Conservation (phyloP, 352 stramenopile genomes). For the Globisporangium paddicum region DNA sequence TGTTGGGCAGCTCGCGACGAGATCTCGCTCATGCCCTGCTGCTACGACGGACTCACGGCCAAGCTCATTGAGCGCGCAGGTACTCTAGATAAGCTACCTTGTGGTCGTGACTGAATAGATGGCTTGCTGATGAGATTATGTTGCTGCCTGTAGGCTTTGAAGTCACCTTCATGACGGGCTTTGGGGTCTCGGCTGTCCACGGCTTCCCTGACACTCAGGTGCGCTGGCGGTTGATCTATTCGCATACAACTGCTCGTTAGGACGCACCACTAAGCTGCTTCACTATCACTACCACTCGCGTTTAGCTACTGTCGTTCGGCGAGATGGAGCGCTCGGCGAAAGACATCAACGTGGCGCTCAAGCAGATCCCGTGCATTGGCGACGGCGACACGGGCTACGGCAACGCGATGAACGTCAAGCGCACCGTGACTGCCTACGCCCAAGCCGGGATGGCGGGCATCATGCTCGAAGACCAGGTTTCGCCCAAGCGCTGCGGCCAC, state of each 20-base stretch:
- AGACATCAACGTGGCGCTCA: slow-evolving; percentile 40
- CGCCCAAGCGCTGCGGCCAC: slow-evolving; percentile 92
- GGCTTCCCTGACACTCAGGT: slow-evolving; percentile 85
- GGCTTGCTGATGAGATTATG: too few relatives aligned
- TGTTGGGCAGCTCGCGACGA: slow-evolving; percentile 26
- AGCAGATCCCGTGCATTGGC: slow-evolving; percentile 63
- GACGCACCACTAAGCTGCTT: background rate
- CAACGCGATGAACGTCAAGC: slow-evolving; percentile 92
- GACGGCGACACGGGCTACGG: slow-evolving; percentile 92
- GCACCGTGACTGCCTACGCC: slow-evolving; percentile 90
- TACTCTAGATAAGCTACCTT: background rate
- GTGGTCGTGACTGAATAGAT: background rate
- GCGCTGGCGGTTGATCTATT: too few relatives aligned
- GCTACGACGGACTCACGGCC: slow-evolving; percentile 89
- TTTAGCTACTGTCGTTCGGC: slow-evolving; percentile 67
- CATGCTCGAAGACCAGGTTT: slow-evolving; percentile 94
- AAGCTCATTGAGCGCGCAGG: slow-evolving; percentile 82
- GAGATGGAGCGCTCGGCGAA: slow-evolving; percentile 50
- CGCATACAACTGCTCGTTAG: background rate
- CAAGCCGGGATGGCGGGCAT: slow-evolving; percentile 90
- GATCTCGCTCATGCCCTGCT: slow-evolving; percentile 86
- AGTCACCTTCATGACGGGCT: slow-evolving; percentile 92
- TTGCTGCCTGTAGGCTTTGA: slow-evolving; percentile 58
- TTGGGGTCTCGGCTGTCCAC: slow-evolving; percentile 84
- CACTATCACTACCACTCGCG: background rate